A percentile compares a stretch with the other conserved stretches of the same genome.
These are phyloP conservation scores for Eutrema yunnanense DNA, from an alignment of 345 rosid species.

Conservation along the genomic window DNA sequence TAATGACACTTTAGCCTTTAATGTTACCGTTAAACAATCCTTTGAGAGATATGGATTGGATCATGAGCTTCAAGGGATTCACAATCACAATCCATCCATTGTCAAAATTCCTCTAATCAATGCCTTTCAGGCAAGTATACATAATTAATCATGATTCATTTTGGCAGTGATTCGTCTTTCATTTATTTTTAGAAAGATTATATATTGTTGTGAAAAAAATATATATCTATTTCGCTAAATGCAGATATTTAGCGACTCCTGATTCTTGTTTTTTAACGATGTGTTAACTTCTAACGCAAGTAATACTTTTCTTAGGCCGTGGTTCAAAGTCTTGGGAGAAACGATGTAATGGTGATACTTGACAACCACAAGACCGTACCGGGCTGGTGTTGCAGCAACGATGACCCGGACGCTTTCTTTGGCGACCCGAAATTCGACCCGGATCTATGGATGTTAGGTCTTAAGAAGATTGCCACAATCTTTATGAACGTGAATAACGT, in stretches of 20 bases:
- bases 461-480: constrained; percentile 61
- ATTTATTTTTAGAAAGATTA: neutral
- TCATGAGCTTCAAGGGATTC: constrained; percentile 56
- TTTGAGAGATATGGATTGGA: constrained; percentile 54
- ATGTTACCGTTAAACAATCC: constrained; percentile 51
- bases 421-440: constrained; percentile 72
- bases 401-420: constrained; percentile 80
- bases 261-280: neutral
- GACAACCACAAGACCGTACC: constrained; percentile 89
- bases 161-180: neutral
- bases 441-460: constrained; percentile 64
- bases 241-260: neutral
- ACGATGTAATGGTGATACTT: constrained; percentile 69
- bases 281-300: neutral
- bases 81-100: constrained; percentile 68
- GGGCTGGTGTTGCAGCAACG: constrained; percentile 82
- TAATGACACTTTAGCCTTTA: constrained; percentile 43
- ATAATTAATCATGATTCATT: neutral
- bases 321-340: constrained; percentile 57
- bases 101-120: constrained; percentile 58
- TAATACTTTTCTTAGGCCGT: constrained; percentile 39
- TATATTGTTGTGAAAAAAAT: neutral
- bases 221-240: neutral
- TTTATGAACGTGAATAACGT: constrained; percentile 57
- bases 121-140: constrained; percentile 52